Conservation (phyloP, 2,329 filamentous ascomycete species). For the Aspergillus sp. region DNA sequence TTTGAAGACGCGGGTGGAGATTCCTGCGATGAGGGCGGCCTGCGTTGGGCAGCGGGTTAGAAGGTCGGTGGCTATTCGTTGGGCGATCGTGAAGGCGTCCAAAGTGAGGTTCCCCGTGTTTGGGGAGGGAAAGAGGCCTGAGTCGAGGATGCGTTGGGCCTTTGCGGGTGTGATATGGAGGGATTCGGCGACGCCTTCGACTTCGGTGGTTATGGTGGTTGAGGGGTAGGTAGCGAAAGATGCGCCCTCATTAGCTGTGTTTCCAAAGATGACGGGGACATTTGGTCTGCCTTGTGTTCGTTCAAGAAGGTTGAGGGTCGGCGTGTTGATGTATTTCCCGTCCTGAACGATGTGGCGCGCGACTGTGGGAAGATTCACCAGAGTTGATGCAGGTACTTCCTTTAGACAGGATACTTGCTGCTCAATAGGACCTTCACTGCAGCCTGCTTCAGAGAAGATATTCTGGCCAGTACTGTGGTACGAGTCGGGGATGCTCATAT, state of each 20-base stretch:
- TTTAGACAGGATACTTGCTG: constrained; percentile 60
- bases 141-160: constrained; percentile 50
- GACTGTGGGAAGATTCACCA: constrained; percentile 17
- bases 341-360: constrained; percentile 62
- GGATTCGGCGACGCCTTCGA: constrained; percentile 49
- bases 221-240: constrained; percentile 58
- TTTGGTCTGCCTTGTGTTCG: constrained; percentile 52
- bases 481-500: constrained; percentile 60
- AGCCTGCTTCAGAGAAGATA: constrained; percentile 57
- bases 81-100: constrained; percentile 59
- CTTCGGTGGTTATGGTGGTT: constrained; percentile 46
- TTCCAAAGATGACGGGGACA: constrained; percentile 62
- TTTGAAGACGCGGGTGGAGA: constrained; percentile 48
- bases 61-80: constrained; percentile 62
- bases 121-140: constrained; percentile 56
- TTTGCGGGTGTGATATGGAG: constrained; percentile 51
- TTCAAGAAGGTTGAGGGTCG: constrained; percentile 52
- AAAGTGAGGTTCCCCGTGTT: constrained; percentile 56
- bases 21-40: constrained; percentile 58
- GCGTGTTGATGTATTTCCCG: constrained; percentile 58
- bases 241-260: constrained; percentile 59
- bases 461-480: constrained; percentile 53
- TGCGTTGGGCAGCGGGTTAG: constrained; percentile 64
- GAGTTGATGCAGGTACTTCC: constrained; percentile 41
- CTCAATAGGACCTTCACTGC: constrained; percentile 50